Base-by-base conservation (phyloP, 1,284 basidiomycete genomes). In the Apiotrichum porosum region DNA sequence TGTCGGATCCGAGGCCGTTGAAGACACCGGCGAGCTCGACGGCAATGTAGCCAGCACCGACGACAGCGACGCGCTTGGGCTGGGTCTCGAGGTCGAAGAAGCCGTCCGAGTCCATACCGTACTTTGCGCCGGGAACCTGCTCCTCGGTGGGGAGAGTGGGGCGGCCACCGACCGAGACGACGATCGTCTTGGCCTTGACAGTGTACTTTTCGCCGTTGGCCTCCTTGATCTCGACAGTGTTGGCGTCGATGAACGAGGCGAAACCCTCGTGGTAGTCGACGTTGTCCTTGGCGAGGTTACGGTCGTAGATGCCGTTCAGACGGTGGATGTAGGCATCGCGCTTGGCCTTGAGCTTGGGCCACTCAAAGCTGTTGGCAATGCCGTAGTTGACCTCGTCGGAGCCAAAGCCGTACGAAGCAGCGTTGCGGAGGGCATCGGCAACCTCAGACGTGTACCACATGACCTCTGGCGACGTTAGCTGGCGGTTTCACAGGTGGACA, bases 401-500 rank as follows among this genome's bases (percentile, higher is more conserved):
- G 23, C 73, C 74, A 44, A 94, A 91, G 50, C 90, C 85, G 76
- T 95, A 98, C 28, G 80, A 74, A 19, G 83, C 81, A 51, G 78
- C 77, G 52, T 87, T 82, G 40, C 81, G 80, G 38, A 95, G 76
- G 64, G 86, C 86, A 63, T 94, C 92, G 34, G 85, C 82, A 45
- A 92, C 76, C 73, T 97, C 94, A 44, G 95, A 91, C 28, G 94
- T 92, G 68, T 98, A 88, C 95, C 95, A 98, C 95, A 98, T 98
- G 54, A 99, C 84, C 87, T 97, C 74, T 61, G 34, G 34, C 51
- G 9, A 19, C 38, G 40, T 49, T 24, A 54, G 47, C 34, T 28
- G 8, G 26, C 26, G n/a, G n/a, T n/a, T n/a, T n/a, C n/a, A n/a
- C n/a, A n/a, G n/a, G n/a, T n/a, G n/a, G n/a, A n/a, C n/a, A n/a